phyloP scores from a whole-genome alignment of 495 filamentous ascomycete species.

The Penicillium simplicissimum region DNA sequence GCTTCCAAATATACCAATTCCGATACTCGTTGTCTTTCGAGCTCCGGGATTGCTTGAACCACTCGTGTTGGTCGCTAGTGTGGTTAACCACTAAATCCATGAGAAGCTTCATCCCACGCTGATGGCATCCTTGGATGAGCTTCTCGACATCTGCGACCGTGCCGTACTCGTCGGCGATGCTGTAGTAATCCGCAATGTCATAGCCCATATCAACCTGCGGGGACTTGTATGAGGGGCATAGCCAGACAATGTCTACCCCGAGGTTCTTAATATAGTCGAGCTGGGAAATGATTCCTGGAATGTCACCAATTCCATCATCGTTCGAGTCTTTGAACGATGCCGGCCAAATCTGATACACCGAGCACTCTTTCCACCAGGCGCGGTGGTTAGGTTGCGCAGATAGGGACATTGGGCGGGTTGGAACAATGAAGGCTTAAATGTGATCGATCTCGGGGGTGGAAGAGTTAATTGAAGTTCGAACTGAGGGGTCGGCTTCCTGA shows the following conservation, averaged over 20 bases:
- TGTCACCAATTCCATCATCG: constrained; percentile 66
- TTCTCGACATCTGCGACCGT: constrained; percentile 66
- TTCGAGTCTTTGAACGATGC: constrained; percentile 67
- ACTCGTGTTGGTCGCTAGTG: constrained; percentile 73
- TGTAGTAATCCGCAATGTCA: constrained; percentile 68
- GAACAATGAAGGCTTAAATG: neutral
- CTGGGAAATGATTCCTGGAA: constrained; percentile 64
- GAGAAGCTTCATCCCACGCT: constrained; percentile 66
- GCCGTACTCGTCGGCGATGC: constrained; percentile 60
- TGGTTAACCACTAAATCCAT: constrained; percentile 79
- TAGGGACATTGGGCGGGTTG: constrained; percentile 27
- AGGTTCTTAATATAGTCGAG: constrained; percentile 65
- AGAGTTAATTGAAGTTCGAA: neutral
- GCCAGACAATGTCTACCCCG: constrained; percentile 67
- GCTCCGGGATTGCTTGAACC: constrained; percentile 69
- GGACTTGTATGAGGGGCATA: constrained; percentile 66
- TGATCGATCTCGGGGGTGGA: neutral
- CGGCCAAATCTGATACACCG: constrained; percentile 72
- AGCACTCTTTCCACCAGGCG: constrained; percentile 57
- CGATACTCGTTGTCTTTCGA: constrained; percentile 60
- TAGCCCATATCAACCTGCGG: constrained; percentile 65
- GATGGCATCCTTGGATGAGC: constrained; percentile 55
- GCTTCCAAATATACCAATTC: constrained; percentile 76
- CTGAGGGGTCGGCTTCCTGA: neutral
- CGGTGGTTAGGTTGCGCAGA: constrained; percentile 39